Evolutionary conservation across 805 yeast species (phyloP), one percentile per base, ranked within the genome.

Genomic region (Diddensiella santjacobensis): DNA sequence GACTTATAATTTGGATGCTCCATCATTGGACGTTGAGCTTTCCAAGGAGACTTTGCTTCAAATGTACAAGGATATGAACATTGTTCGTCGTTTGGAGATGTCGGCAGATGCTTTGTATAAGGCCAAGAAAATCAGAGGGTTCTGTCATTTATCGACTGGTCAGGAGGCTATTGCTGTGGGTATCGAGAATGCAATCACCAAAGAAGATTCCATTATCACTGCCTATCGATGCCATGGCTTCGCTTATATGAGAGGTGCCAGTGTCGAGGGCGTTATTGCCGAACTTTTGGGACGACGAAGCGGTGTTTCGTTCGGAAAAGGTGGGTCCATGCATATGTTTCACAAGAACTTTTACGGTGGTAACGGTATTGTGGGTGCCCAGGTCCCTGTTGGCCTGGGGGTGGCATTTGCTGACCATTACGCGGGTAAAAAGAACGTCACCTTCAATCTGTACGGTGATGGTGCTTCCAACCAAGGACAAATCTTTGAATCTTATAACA

Each of bases 381-480:
- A 93, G 75, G 97, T 93, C 49, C 96, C 99, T 56, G 79, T 93
- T 62, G 99, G 99, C 68, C 88, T 96, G 48, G 99, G 99, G 62
- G 77, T 93, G 59, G 95, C 96, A n/a, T 93, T 90, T 72, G 96
- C 98, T 57, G 98, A 93, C 75, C 89, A 89, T 74, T 93, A 93
- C 77, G 89, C 88, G 64, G 76, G 73, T 54, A 63, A 67, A 47
- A 63, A 62, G 50, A 81, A 81, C 61, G 88, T 91, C 65, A 79
- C 95, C 51, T 91, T 89, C 71, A 73, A 95, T 50, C 74, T 93
- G 57, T 93, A 93, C 73, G 99, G 99, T 74, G 99, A 93, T 68
- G 99, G 99, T 80, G 99, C 99, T 46, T 84, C 98, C 56, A 93
- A 93, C 78, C 99, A 93, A 76, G 99, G 99, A 69, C 99, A 93